Percentiles rank a stretch among this genome's conserved stretches.
phyloP scores from a whole-genome alignment of 1,284 basidiomycete genomes.

The Spongispora temasekensis region DNA sequence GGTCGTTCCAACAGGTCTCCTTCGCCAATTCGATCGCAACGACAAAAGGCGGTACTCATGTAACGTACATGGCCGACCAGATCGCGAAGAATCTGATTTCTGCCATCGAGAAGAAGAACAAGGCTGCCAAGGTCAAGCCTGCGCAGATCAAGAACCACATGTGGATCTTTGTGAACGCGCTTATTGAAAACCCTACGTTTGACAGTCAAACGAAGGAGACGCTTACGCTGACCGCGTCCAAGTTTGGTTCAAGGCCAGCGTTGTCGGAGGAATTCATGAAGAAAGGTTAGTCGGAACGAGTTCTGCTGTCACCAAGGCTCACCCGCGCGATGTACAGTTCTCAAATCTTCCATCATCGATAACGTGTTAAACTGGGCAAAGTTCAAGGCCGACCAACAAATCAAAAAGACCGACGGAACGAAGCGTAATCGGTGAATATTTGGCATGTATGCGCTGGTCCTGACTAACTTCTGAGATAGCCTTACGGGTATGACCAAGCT shows the following conservation, averaged over 20 bases:
- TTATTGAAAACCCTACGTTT: constrained; percentile 98
- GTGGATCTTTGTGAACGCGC: constrained; percentile 97
- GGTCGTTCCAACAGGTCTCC: constrained; percentile 90
- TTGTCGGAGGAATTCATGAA: constrained; percentile 95
- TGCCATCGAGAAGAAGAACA: constrained; percentile 94
- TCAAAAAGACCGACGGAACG: constrained; percentile 96
- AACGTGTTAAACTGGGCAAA: constrained; percentile 95
- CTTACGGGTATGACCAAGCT: constrained; percentile 93
- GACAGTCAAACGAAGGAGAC: constrained; percentile 99
- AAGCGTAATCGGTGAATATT: constrained; percentile 80
- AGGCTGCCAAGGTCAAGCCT: constrained; percentile 89
- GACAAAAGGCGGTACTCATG: constrained; percentile 96
- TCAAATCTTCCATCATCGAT: constrained; percentile 91
- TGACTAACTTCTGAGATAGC: constrained; percentile 39
- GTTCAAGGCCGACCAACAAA: constrained; percentile 94
- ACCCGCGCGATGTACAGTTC: constrained; percentile 56
- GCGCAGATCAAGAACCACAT: constrained; percentile 97
- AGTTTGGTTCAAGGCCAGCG: constrained; percentile 87
- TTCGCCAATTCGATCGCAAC: constrained; percentile 99
- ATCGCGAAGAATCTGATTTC: constrained; percentile 84
- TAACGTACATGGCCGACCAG: constrained; percentile 86
- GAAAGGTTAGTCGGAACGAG: constrained; percentile 65
- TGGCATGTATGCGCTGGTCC: constrained; percentile 2
- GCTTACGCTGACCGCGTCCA: constrained; percentile 84
- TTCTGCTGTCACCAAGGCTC: constrained; percentile 6